A percentile compares a stretch with the other conserved stretches of the same genome.
Evolutionary conservation across 805 yeast species (phyloP).

Genomic region (Ogataea henricii): DNA sequence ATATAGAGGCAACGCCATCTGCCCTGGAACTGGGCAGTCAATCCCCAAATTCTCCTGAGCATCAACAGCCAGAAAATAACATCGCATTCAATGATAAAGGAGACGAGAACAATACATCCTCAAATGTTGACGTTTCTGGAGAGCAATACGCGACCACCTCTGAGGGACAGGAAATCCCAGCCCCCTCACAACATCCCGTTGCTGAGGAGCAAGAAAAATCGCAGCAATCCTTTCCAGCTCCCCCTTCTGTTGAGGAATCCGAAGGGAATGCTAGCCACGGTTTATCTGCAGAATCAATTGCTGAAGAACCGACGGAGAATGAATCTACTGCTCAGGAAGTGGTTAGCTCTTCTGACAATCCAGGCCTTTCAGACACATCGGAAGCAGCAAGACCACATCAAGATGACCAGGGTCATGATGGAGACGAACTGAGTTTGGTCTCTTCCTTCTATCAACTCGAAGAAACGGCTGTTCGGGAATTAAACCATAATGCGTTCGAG

Average conservation of each 20-base stretch:
- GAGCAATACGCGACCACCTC: background rate
- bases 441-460: constrained; percentile 40
- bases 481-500: constrained; percentile 26
- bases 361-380: background rate
- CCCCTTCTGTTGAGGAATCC: constrained; percentile 1
- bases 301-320: constrained; percentile 1
- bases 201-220: constrained; percentile 1
- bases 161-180: background rate
- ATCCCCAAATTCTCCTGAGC: background rate
- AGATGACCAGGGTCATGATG: background rate
- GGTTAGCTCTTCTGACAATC: background rate
- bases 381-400: background rate
- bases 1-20: background rate
- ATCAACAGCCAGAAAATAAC: background rate
- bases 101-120: background rate
- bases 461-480: constrained; percentile 19
- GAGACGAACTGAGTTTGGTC: constrained; percentile 24
- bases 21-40: background rate
- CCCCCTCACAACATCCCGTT: background rate
- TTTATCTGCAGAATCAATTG: constrained; percentile 4
- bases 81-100: background rate
- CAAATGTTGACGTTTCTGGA: background rate
- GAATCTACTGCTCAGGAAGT: constrained; percentile 6
- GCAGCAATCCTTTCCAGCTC: background rate
- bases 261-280: background rate